Evolutionary conservation across 768 basidiomycete genomes (phyloP).

Genomic region (Trametes punicea): DNA sequence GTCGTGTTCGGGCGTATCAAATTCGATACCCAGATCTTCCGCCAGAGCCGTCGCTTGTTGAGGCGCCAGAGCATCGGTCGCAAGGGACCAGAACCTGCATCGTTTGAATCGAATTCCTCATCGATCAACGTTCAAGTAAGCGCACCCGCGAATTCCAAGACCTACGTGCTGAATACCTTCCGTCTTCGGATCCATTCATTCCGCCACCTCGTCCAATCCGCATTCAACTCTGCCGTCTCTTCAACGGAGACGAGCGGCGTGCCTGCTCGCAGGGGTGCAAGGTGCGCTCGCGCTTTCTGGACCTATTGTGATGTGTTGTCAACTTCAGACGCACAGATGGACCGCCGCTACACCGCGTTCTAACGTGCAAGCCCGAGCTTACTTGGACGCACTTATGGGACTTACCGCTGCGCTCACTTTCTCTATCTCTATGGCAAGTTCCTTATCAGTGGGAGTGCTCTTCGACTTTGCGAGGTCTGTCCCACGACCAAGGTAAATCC

Average conservation of each 20-base stretch:
- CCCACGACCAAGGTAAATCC: slow-evolving; percentile 5
- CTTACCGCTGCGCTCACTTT: slow-evolving; percentile 52
- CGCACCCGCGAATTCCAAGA: slow-evolving; percentile 12
- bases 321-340: background rate
- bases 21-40: slow-evolving; percentile 81
- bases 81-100: slow-evolving; percentile 70
- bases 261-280: slow-evolving; percentile 66
- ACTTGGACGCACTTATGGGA: slow-evolving; percentile 1
- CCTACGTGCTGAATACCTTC: slow-evolving; percentile 75
- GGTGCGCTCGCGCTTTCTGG: slow-evolving; percentile 42
- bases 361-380: too few relatives aligned
- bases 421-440: slow-evolving; percentile 55
- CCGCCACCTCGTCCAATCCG: slow-evolving; percentile 78
- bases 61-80: slow-evolving; percentile 63
- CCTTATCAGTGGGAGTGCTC: slow-evolving; percentile 63
- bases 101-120: background rate
- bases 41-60: slow-evolving; percentile 61
- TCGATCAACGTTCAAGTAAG: background rate
- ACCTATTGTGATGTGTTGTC: slow-evolving; percentile 38
- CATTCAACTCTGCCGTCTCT: slow-evolving; percentile 65
- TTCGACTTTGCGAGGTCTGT: slow-evolving; percentile 66
- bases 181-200: slow-evolving; percentile 75
- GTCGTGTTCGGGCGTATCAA: slow-evolving; percentile 69
- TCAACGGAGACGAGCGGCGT: slow-evolving; percentile 64
- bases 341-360: too few relatives aligned